Evolutionary conservation across 176 grass and related monocot genomes (phyloP).

Genomic region (Avena atlantica): DNA sequence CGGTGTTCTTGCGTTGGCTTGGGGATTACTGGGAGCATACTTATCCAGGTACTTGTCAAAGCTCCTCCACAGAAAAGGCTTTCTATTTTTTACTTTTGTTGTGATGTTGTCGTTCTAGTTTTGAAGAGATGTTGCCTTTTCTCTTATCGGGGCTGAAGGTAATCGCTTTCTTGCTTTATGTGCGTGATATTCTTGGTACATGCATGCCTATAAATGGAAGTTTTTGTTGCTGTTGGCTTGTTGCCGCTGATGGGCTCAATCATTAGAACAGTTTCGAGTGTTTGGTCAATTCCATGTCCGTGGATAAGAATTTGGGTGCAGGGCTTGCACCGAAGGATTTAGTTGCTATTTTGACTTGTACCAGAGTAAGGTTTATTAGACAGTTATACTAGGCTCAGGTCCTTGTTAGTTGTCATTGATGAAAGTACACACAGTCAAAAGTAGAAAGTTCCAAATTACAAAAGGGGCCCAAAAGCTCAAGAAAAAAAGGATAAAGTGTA

Average conservation of each 20-base stretch:
- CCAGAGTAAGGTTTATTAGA: constrained; percentile 9
- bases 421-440: not conserved
- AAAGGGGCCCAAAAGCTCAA: not conserved
- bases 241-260: not conserved
- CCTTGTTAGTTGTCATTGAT: not conserved
- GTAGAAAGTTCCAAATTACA: constrained; percentile 11
- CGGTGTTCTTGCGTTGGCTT: constrained; percentile 5
- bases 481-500: not conserved
- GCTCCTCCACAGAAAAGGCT: not conserved
- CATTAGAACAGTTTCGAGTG: constrained; percentile 13
- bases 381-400: not conserved
- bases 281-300: constrained; percentile 13
- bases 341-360: not conserved
- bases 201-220: constrained; percentile 24
- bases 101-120: constrained; percentile 21
- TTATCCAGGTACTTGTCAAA: constrained; percentile 5
- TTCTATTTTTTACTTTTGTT: not conserved
- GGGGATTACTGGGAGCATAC: constrained; percentile 15
- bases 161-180: constrained; percentile 46
- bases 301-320: constrained; percentile 1
- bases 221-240: not conserved
- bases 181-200: not conserved
- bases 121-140: constrained; percentile 3
- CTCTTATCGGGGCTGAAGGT: not conserved
- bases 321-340: not conserved